Conservation (phyloP, 2,329 filamentous ascomycete genomes). For the Madurella mycetomatis region DNA sequence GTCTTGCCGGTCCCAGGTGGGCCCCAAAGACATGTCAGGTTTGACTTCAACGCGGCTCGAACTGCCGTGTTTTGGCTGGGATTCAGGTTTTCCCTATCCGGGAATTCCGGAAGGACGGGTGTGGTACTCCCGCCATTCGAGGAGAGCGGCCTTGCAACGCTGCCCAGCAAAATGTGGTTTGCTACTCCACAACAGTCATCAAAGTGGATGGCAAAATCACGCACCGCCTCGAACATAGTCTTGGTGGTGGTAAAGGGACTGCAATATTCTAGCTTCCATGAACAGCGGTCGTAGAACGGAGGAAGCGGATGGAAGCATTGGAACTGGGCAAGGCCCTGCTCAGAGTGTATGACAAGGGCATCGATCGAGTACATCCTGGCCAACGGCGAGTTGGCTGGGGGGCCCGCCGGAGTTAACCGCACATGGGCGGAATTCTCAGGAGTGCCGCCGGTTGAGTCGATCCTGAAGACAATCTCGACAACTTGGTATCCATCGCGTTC, state of each 20-base stretch:
- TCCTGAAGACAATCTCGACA: slow-evolving; percentile 30
- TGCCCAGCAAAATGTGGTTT: slow-evolving; percentile 7
- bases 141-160: background rate
- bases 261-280: slow-evolving; percentile 36
- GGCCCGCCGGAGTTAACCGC: slow-evolving; percentile 31
- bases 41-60: slow-evolving; percentile 25
- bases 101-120: background rate
- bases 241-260: slow-evolving; percentile 39
- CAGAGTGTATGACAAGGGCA: slow-evolving; percentile 33
- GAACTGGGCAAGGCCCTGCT: slow-evolving; percentile 31
- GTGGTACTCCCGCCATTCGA: background rate
- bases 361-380: slow-evolving; percentile 34
- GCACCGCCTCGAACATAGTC: slow-evolving; percentile 36
- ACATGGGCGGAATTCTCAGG: slow-evolving; percentile 32
- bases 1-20: slow-evolving; percentile 44
- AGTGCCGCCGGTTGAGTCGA: slow-evolving; percentile 24
- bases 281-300: slow-evolving; percentile 32
- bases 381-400: slow-evolving; percentile 31
- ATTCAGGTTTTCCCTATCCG: background rate
- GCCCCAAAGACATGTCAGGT: slow-evolving; percentile 40
- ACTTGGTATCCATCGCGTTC: slow-evolving; percentile 20
- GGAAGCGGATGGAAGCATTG: slow-evolving; percentile 38
- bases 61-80: slow-evolving; percentile 32
- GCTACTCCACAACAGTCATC: slow-evolving; percentile 34
- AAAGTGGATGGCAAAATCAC: slow-evolving; percentile 28